Percentiles rank a stretch among this genome's conserved stretches.
Evolutionary conservation across 163 green algal species (phyloP).

Genomic region (Scenedesmus sp.): DNA sequence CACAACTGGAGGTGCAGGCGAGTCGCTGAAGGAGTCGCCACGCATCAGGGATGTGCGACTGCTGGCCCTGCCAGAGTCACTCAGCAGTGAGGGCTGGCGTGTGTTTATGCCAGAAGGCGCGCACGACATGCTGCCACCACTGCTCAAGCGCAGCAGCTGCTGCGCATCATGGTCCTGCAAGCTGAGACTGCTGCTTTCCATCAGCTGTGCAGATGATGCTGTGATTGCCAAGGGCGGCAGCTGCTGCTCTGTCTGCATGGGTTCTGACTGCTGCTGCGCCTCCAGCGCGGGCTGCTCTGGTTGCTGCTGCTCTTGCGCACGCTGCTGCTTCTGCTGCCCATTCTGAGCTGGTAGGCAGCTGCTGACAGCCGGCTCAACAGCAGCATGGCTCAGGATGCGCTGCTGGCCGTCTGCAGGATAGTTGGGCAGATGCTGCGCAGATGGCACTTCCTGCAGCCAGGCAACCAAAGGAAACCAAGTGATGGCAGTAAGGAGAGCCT

Average conservation of each 20-base stretch:
- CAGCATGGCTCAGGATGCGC: neutral
- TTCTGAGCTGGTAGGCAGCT: neutral
- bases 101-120: neutral
- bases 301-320: constrained; percentile 6
- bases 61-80: constrained; percentile 44
- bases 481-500: neutral
- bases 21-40: constrained; percentile 1
- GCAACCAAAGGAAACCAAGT: neutral
- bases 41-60: constrained; percentile 1
- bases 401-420: neutral
- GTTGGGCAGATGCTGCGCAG: neutral
- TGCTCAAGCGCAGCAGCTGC: constrained; percentile 10
- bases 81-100: constrained; percentile 29
- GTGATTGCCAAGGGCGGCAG: too few relatives aligned
- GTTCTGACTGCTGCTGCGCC: neutral
- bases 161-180: neutral
- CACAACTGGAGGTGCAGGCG: neutral
- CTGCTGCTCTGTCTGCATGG: neutral
- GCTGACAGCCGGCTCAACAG: constrained; percentile 1
- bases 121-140: neutral
- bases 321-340: neutral
- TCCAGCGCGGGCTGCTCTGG: neutral
- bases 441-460: neutral
- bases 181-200: neutral
- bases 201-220: neutral